Evolutionary conservation across 768 basidiomycete species (phyloP).

Genomic region (Podaxis sp.): DNA sequence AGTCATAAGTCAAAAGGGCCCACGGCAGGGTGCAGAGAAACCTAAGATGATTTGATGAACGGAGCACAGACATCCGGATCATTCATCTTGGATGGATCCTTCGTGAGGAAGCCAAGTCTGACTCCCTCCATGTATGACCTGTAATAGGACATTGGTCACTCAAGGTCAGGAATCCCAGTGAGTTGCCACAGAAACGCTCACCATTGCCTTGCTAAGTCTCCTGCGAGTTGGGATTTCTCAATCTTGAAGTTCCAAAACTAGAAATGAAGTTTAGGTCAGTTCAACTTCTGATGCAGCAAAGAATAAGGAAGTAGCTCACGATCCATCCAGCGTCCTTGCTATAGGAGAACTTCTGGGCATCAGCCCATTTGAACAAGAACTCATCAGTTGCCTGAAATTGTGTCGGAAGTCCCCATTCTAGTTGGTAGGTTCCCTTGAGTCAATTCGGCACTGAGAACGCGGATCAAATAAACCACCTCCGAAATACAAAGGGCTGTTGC

Average conservation of each 20-base stretch:
- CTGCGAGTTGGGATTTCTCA: constrained; percentile 52
- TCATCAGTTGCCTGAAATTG: constrained; percentile 60
- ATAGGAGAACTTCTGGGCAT: constrained; percentile 71
- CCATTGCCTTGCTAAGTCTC: constrained; percentile 62
- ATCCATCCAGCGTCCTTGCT: constrained; percentile 64
- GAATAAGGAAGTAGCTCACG: constrained; percentile 35
- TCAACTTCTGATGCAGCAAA: neutral
- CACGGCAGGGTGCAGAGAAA: neutral
- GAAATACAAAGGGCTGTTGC: constrained; percentile 39
- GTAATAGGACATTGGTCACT: neutral
- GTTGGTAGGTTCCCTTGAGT: neutral
- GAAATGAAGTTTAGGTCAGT: neutral
- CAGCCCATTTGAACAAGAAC: constrained; percentile 68
- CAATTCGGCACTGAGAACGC: neutral
- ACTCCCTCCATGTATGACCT: constrained; percentile 75
- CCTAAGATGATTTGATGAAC: constrained; percentile 29
- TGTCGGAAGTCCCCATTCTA: constrained; percentile 56
- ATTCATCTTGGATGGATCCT: constrained; percentile 54
- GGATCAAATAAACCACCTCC: constrained; percentile 27
- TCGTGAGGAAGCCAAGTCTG: constrained; percentile 55
- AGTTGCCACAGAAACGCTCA: constrained; percentile 26
- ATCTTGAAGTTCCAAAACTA: constrained; percentile 73
- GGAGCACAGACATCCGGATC: constrained; percentile 64
- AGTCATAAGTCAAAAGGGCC: neutral
- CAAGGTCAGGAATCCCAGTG: neutral